These are phyloP conservation scores for Ogataea paraovalis DNA, from an alignment of 805 yeast genomes.

Conservation along the genomic window DNA sequence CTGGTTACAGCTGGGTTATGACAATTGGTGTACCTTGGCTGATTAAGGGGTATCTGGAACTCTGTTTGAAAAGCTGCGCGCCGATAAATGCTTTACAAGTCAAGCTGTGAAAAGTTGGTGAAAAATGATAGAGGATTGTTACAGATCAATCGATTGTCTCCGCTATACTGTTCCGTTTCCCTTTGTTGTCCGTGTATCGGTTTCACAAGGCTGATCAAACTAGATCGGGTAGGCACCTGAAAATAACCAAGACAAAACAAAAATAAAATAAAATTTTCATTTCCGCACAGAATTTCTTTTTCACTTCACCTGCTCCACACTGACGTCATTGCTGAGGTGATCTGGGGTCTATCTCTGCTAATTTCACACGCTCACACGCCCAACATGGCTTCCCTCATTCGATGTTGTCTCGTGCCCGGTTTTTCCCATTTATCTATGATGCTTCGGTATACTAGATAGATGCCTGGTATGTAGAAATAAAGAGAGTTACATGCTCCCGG, in stretches of 20 bases:
- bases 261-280: constrained; percentile 2
- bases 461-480: too few species aligned
- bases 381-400: too few species aligned
- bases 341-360: too few species aligned
- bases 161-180: too few species aligned
- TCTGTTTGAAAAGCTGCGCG: neutral
- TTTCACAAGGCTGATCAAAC: neutral
- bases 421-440: too few species aligned
- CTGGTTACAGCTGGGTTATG: neutral
- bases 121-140: too few species aligned
- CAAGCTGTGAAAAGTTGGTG: neutral
- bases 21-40: too few species aligned
- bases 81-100: neutral
- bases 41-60: neutral
- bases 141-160: too few species aligned
- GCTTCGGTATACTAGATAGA: too few species aligned
- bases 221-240: neutral
- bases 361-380: too few species aligned
- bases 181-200: neutral
- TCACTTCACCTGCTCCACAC: neutral
- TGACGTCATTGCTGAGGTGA: neutral
- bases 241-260: neutral
- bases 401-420: too few species aligned
- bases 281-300: neutral
- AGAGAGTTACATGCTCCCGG: too few species aligned